Percentiles rank a stretch among this genome's conserved stretches.
phyloP scores from a whole-genome alignment of 139 green algal genomes.

The Monoraphidium neglectum region DNA sequence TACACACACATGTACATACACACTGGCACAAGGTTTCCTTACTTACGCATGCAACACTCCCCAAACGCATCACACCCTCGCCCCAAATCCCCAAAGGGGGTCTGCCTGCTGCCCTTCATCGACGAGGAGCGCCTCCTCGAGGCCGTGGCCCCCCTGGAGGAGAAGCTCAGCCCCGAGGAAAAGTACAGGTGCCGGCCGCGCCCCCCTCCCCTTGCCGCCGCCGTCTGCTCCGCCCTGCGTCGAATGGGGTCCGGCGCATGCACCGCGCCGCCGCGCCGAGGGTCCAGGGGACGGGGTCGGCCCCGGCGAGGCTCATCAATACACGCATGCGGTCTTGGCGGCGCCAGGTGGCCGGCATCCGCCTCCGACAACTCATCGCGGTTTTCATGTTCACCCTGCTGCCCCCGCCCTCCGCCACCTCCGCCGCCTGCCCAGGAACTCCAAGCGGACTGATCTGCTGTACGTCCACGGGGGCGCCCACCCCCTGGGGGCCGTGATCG shows the following conservation, averaged over 20 bases:
- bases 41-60: too few species aligned
- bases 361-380: too few species aligned
- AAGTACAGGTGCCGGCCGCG: slow-evolving; percentile 38
- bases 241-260: neutral
- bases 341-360: neutral
- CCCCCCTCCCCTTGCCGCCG: neutral
- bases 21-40: too few species aligned
- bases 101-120: slow-evolving; percentile 99
- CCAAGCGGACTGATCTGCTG: slow-evolving; percentile 69
- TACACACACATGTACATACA: too few species aligned
- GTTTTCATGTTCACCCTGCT: slow-evolving; percentile 5
- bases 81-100: slow-evolving; percentile 65
- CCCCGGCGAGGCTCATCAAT: neutral
- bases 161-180: slow-evolving; percentile 72
- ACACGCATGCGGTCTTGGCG: neutral
- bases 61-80: too few species aligned
- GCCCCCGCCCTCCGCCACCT: neutral
- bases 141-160: slow-evolving; percentile 41
- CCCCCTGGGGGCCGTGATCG: slow-evolving; percentile 73
- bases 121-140: slow-evolving; percentile 70
- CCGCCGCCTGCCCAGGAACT: slow-evolving; percentile 51
- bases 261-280: neutral
- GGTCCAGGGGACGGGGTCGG: neutral
- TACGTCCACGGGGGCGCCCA: slow-evolving; percentile 77
- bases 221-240: neutral